Conservation (phyloP, 345 rosid species). For the Syzygium aromaticum region DNA sequence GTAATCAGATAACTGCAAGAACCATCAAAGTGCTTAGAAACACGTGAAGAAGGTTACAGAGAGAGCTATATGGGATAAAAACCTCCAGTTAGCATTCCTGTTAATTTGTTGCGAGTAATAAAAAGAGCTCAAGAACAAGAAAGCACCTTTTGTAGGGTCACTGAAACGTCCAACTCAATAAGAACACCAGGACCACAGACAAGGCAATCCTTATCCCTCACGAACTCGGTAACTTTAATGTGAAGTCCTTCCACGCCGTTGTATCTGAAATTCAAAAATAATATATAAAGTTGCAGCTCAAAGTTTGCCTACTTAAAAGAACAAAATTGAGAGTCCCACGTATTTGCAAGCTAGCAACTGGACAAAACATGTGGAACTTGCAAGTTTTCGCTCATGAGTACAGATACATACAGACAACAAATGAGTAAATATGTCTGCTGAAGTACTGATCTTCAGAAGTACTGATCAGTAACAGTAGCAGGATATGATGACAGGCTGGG, state of each 20-base stretch:
- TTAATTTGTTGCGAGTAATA: background rate
- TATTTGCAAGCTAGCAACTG: background rate
- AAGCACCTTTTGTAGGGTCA: constrained; percentile 71
- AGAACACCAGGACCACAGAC: constrained; percentile 96
- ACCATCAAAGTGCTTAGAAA: background rate
- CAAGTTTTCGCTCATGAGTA: background rate
- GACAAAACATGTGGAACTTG: background rate
- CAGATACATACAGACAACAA: background rate
- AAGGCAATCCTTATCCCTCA: constrained; percentile 77
- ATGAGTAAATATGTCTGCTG: background rate
- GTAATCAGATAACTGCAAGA: background rate
- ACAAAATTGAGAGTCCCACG: background rate
- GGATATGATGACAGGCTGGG: background rate
- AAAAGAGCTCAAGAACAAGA: background rate
- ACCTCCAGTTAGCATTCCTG: background rate
- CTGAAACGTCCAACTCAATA: constrained; percentile 61
- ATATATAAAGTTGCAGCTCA: background rate
- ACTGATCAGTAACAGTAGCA: background rate
- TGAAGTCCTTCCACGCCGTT: constrained; percentile 91
- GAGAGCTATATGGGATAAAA: background rate
- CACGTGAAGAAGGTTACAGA: background rate
- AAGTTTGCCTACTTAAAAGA: background rate
- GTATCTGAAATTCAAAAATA: constrained; percentile 35
- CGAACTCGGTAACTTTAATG: constrained; percentile 74
- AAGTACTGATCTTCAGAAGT: background rate